Conservation (phyloP, 441 rosid species). For the Erodium trifolium region DNA sequence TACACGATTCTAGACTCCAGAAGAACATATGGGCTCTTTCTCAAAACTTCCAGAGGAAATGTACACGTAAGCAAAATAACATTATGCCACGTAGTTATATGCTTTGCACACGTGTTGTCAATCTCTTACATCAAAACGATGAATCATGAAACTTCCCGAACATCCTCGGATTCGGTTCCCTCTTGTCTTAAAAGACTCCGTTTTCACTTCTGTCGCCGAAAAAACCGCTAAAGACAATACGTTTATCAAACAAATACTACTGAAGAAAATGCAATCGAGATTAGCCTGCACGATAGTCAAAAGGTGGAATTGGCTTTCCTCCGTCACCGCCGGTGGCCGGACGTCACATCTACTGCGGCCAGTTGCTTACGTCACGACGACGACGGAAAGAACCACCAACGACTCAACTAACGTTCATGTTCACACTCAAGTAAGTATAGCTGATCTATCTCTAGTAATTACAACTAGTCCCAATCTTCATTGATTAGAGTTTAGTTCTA, state of each 20-base stretch:
- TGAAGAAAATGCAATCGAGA: neutral
- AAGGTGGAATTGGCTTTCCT: neutral
- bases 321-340: neutral
- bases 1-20: neutral
- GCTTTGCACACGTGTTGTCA: neutral
- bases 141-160: neutral
- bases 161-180: neutral
- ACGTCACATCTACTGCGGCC: neutral
- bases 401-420: neutral
- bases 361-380: neutral
- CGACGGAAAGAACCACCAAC: neutral
- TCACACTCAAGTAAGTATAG: neutral
- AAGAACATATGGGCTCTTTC: neutral
- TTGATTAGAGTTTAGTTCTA: too few relatives aligned
- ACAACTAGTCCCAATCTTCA: too few relatives aligned
- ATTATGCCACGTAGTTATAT: too few relatives aligned
- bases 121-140: neutral
- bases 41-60: neutral
- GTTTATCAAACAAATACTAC: too few relatives aligned
- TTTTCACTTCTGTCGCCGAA: too few relatives aligned
- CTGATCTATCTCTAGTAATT: too few relatives aligned
- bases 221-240: too few relatives aligned
- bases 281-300: neutral
- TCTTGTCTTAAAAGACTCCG: neutral
- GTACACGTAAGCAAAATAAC: neutral